These are phyloP conservation scores for Coniferiporia sulphurascens DNA, from an alignment of 1,284 basidiomycete genomes.

Conservation along the genomic window DNA sequence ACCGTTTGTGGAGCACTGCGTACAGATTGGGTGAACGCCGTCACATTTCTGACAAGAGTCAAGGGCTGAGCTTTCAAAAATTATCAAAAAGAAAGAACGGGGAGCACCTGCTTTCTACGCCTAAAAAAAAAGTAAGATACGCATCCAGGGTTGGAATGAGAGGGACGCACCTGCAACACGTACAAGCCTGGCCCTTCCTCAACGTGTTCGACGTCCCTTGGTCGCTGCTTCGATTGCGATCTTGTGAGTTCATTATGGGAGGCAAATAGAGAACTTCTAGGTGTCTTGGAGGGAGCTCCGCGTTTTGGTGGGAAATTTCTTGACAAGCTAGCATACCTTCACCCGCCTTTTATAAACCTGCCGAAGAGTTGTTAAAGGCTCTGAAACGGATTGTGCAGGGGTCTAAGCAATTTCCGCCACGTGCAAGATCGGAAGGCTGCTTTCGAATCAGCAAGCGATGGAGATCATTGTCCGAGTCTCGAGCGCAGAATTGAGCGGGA, in stretches of 20 bases:
- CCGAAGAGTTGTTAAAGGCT: no score
- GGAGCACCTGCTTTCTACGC: slow-evolving; percentile 36
- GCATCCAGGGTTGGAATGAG: neutral
- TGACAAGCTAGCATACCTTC: no score
- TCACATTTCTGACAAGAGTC: slow-evolving; percentile 34
- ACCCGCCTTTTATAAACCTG: no score
- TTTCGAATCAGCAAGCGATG: no score
- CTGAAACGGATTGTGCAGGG: no score
- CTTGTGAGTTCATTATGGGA: neutral
- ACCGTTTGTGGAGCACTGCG: slow-evolving; percentile 32
- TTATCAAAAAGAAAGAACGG: neutral
- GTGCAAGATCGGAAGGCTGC: no score
- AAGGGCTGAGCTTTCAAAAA: neutral
- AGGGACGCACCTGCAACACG: slow-evolving; percentile 23
- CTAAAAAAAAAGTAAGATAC: slow-evolving; percentile 21
- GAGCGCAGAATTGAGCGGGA: no score
- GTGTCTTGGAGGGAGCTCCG: no score
- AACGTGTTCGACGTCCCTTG: slow-evolving; percentile 18
- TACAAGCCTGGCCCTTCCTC: slow-evolving; percentile 26
- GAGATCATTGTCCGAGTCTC: no score
- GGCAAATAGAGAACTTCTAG: neutral
- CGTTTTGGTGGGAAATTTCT: no score
- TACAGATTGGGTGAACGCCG: slow-evolving; percentile 34
- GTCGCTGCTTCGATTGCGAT: neutral
- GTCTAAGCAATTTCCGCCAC: no score